Percentiles rank a stretch among this genome's conserved stretches.
Evolutionary conservation across 768 basidiomycete genomes (phyloP).

Genomic region (Rhodotorula babjevae): DNA sequence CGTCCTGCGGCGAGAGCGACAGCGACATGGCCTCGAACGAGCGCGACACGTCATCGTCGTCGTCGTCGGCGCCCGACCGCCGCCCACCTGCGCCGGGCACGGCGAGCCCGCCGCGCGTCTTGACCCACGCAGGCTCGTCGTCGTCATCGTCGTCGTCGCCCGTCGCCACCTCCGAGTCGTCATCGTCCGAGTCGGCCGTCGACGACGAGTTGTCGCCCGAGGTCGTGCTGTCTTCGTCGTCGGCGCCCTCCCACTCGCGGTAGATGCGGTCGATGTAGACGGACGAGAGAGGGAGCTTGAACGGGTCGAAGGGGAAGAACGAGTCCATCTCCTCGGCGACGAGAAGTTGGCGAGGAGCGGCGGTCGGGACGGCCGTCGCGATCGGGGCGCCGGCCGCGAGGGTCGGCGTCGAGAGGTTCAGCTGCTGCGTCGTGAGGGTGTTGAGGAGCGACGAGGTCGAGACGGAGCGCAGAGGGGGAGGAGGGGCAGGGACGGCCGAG

Average conservation of each 20-base stretch:
- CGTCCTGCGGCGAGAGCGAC: slow-evolving; percentile 20
- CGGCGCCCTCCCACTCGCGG: slow-evolving; percentile 81
- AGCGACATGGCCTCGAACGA: slow-evolving; percentile 41
- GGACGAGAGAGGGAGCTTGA: slow-evolving; percentile 74
- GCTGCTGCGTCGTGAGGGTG: slow-evolving; percentile 20
- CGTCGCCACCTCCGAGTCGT: neutral
- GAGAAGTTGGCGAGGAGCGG: slow-evolving; percentile 31
- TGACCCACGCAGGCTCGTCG: slow-evolving; percentile 6
- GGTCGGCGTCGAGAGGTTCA: slow-evolving; percentile 14
- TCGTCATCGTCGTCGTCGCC: slow-evolving; percentile 15
- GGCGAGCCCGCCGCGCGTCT: slow-evolving; percentile 19
- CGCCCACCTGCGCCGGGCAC: slow-evolving; percentile 14
- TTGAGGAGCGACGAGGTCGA: slow-evolving; percentile 32
- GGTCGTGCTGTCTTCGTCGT: slow-evolving; percentile 58
- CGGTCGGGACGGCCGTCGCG: neutral
- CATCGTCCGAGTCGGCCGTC: slow-evolving; percentile 14
- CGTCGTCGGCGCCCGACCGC: slow-evolving; percentile 20
- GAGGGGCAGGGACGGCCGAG: slow-evolving; percentile 1
- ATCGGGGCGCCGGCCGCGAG: slow-evolving; percentile 3
- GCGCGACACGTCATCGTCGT: slow-evolving; percentile 37
- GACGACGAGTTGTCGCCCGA: slow-evolving; percentile 32
- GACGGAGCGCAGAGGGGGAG: slow-evolving; percentile 31
- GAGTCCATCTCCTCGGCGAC: slow-evolving; percentile 58
- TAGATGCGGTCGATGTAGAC: slow-evolving; percentile 77
- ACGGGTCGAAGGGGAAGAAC: slow-evolving; percentile 99